Evolutionary conservation across 805 yeast genomes (phyloP).

Genomic region (Kluyveromyces lactis): DNA sequence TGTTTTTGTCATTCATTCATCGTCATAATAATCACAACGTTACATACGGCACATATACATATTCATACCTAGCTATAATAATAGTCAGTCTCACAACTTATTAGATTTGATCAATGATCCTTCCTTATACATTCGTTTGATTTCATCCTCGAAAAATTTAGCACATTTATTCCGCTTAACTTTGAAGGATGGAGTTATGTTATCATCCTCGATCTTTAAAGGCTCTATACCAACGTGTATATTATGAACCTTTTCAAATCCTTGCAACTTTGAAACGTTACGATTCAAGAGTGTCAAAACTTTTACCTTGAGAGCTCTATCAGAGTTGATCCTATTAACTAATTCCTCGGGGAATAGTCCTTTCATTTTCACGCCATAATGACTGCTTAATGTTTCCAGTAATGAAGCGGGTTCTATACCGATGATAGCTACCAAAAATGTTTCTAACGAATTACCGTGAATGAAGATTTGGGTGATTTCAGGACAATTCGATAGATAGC

Average conservation of each 20-base stretch:
- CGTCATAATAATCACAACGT: too few relatives aligned
- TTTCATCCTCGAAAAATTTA: conserved; percentile 32
- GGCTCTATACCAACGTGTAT: conserved; percentile 48
- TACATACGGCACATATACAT: too few relatives aligned
- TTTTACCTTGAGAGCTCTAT: conserved; percentile 11
- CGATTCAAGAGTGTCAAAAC: conserved; percentile 17
- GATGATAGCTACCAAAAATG: conserved; percentile 49
- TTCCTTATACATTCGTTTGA: conserved; percentile 41
- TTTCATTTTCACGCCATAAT: conserved; percentile 25
- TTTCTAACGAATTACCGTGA: conserved; percentile 55
- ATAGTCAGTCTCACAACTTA: conserved; percentile 17
- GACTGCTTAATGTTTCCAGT: conserved; percentile 25
- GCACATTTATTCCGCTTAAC: conserved; percentile 44
- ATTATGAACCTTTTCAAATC: conserved; percentile 58
- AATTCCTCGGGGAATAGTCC: conserved; percentile 25
- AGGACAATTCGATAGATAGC: conserved; percentile 46
- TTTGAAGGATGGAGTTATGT: conserved; percentile 61
- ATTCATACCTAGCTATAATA: too few relatives aligned
- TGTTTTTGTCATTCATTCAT: too few relatives aligned
- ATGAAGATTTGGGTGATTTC: conserved; percentile 46
- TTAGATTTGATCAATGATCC: conserved; percentile 32
- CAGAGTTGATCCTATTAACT: conserved; percentile 14
- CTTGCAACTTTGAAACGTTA: conserved; percentile 35
- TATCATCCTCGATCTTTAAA: conserved; percentile 49
- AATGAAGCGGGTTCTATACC: conserved; percentile 50